These are phyloP conservation scores for Cladosporium sp. DNA, from an alignment of 2,329 filamentous ascomycete genomes.

Conservation along the genomic window DNA sequence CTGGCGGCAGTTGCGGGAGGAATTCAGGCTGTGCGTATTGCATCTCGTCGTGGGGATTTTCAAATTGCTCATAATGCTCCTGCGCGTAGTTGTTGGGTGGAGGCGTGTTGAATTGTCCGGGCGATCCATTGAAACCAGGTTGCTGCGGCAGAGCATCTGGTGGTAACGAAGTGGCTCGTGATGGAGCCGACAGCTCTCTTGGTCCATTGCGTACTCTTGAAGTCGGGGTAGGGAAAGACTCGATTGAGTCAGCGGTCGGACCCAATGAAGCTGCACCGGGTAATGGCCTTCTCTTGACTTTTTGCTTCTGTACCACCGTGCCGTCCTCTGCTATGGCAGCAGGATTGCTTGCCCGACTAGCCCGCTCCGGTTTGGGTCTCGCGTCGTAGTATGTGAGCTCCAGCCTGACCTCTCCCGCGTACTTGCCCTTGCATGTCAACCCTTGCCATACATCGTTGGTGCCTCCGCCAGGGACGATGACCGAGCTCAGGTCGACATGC, in stretches of 20 bases:
- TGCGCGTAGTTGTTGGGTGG: not conserved
- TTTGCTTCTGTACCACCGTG: slow-evolving; percentile 27
- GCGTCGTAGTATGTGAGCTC: slow-evolving; percentile 97
- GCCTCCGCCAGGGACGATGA: slow-evolving; percentile 85
- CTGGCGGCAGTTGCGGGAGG: slow-evolving; percentile 39
- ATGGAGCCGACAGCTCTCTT: slow-evolving; percentile 32
- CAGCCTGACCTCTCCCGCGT: slow-evolving; percentile 90
- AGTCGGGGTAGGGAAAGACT: slow-evolving; percentile 2
- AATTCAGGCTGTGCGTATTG: slow-evolving; percentile 45
- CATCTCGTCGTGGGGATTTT: slow-evolving; percentile 44
- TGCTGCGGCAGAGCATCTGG: slow-evolving; percentile 25
- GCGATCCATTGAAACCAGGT: slow-evolving; percentile 12
- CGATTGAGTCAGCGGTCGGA: slow-evolving; percentile 10
- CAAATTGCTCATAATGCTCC: slow-evolving; percentile 39
- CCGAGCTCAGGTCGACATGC: slow-evolving; percentile 79
- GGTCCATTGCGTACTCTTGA: slow-evolving; percentile 35
- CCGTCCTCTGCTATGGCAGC: slow-evolving; percentile 34
- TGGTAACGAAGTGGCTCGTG: slow-evolving; percentile 32
- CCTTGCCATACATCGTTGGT: slow-evolving; percentile 92
- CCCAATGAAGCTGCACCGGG: slow-evolving; percentile 51
- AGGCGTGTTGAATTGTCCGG: slow-evolving; percentile 17
- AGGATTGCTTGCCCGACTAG: slow-evolving; percentile 47
- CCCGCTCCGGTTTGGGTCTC: slow-evolving; percentile 72
- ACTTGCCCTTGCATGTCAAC: slow-evolving; percentile 86
- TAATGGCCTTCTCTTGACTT: slow-evolving; percentile 78